Evolutionary conservation across 768 basidiomycete genomes (phyloP).

Genomic region (Calocera viscosa): DNA sequence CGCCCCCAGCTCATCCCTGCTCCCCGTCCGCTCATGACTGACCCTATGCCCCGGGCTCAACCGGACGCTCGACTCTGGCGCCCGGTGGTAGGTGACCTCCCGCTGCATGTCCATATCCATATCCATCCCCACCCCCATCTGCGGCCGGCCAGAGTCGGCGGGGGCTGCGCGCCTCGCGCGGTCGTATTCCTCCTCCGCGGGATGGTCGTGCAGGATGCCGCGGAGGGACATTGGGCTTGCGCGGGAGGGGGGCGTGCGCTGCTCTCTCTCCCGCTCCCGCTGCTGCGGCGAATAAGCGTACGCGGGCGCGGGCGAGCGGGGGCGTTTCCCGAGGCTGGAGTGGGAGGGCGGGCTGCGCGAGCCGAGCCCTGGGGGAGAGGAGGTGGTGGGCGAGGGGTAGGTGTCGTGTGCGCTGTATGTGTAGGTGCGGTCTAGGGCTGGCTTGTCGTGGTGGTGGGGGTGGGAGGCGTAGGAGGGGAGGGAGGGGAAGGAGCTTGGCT

Average conservation of each 20-base stretch:
- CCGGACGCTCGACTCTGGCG: background rate
- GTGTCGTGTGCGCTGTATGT: background rate
- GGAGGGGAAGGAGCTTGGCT: background rate
- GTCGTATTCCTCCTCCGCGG: background rate
- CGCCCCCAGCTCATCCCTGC: background rate
- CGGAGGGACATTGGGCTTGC: background rate
- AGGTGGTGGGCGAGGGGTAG: background rate
- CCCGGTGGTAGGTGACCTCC: background rate
- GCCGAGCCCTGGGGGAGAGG: background rate
- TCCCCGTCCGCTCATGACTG: slow-evolving; percentile 1
- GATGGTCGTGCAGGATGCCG: background rate
- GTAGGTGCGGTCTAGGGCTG: background rate
- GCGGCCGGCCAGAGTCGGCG: background rate
- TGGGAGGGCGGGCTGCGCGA: background rate
- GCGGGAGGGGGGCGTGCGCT: background rate
- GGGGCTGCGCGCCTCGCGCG: background rate
- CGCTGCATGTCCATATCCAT: background rate
- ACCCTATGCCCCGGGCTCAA: background rate
- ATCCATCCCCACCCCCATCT: background rate
- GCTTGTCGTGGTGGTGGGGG: background rate
- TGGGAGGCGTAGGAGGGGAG: background rate
- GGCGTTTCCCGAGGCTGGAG: background rate
- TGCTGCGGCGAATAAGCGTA: background rate
- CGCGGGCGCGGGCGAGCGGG: background rate
- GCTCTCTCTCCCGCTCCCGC: background rate